Percentiles rank a stretch among this genome's conserved stretches.
These are phyloP conservation scores for Botrytis porri DNA, from an alignment of 2,329 filamentous ascomycete species.

Conservation along the genomic window DNA sequence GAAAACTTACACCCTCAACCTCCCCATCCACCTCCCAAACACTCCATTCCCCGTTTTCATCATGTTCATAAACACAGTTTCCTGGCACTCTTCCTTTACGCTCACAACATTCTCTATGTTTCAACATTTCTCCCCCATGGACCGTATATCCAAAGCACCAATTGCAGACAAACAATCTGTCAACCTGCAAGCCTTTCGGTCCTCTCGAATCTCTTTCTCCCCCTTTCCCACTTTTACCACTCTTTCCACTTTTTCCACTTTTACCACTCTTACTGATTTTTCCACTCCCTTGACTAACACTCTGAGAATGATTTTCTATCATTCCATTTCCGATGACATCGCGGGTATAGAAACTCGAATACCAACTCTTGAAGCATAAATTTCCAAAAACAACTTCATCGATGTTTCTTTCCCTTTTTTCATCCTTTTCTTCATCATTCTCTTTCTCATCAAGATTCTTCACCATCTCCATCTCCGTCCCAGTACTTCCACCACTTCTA, in stretches of 20 bases:
- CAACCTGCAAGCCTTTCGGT: constrained; percentile 45
- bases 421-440: background rate
- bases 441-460: background rate
- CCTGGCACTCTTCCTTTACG: constrained; percentile 56
- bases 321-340: constrained; percentile 56
- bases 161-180: constrained; percentile 80
- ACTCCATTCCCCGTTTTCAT: constrained; percentile 58
- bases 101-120: constrained; percentile 58
- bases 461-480: background rate
- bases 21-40: constrained; percentile 94
- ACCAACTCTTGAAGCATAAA: constrained; percentile 85
- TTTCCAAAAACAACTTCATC: constrained; percentile 83
- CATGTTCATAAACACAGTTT: constrained; percentile 66
- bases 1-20: constrained; percentile 61
- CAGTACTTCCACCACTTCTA: background rate
- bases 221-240: constrained; percentile 1
- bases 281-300: constrained; percentile 9
- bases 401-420: constrained; percentile 65
- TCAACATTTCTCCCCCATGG: constrained; percentile 56
- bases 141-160: constrained; percentile 91
- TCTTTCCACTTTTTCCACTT: background rate
- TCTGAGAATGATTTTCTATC: constrained; percentile 7
- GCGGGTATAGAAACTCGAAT: constrained; percentile 84
- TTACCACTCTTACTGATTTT: constrained; percentile 2
- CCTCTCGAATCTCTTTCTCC: constrained; percentile 8